These are phyloP conservation scores for Keqinozyma sinolaborantium DNA, from an alignment of 1,139 yeast genomes.

Conservation along the genomic window DNA sequence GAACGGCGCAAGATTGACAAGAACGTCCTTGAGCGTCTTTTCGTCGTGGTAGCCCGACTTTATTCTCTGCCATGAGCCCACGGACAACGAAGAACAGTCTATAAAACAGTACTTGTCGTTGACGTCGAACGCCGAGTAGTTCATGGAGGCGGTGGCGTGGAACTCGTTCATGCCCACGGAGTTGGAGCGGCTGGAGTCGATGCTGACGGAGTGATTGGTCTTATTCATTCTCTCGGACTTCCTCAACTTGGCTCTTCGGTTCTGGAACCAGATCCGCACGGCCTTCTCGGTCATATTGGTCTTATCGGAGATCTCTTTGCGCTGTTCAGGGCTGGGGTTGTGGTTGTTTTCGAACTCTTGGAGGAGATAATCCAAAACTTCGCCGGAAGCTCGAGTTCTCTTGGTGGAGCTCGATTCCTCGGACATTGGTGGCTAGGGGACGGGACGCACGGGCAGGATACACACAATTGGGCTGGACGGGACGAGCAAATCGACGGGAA, in stretches of 20 bases:
- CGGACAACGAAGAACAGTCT: constrained; percentile 63
- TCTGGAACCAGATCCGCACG: constrained; percentile 94
- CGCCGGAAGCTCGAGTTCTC: constrained; percentile 75
- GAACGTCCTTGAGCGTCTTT: constrained; percentile 34
- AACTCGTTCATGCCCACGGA: constrained; percentile 15
- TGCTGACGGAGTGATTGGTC: constrained; percentile 7
- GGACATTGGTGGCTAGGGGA: no score
- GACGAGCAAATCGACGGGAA: no score
- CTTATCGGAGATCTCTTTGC: constrained; percentile 68
- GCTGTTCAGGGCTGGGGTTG: constrained; percentile 62
- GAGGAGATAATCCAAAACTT: constrained; percentile 66
- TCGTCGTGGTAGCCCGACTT: constrained; percentile 56
- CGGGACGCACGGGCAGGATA: no score
- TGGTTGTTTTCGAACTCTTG: constrained; percentile 71
- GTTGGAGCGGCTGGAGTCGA: constrained; percentile 19
- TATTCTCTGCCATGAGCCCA: constrained; percentile 77
- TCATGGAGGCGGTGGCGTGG: constrained; percentile 2
- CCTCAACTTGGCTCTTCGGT: constrained; percentile 78
- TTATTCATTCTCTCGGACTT: constrained; percentile 48
- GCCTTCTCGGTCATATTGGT: constrained; percentile 91
- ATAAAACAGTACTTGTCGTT: constrained; percentile 68
- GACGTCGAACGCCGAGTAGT: constrained; percentile 36
- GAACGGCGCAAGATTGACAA: constrained; percentile 64
- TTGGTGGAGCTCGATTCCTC: constrained; percentile 20
- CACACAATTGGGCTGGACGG: no score